Base-by-base conservation (phyloP, 2,329 filamentous ascomycete genomes). In the Cadophora gregata region DNA sequence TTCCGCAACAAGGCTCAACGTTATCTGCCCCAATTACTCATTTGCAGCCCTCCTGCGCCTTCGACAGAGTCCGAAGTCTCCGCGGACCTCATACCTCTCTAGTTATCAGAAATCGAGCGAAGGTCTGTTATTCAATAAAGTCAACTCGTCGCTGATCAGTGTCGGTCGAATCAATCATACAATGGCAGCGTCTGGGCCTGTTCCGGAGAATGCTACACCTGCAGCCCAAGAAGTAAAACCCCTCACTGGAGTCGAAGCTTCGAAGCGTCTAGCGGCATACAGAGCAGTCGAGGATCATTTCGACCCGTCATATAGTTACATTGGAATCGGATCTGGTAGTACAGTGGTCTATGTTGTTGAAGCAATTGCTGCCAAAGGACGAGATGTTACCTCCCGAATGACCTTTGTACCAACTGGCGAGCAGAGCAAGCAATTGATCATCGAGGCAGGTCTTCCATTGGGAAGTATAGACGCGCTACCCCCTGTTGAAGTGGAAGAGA, bases 331-430 rank as follows among this genome's bases (percentile, higher is more conserved):
- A 70, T 93, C 90, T 66, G 91, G 91, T 67, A 91, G 90, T 74
- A 93, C 91, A 24, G 93, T 96, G 70, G 88, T 93, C 75, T 93
- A 95, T 79, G 92, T 95, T 59, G 92, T 96, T 67, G 90, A 94
- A 72, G 91, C 92, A 64, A 95, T 96, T 79, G 85, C 85, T 45
- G 84, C 84, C 63, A 85, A 89, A 62, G 85, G 86, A 4, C 77
- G 80, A 9, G 78, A 79, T 1, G 82, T 86, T 65, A 87, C 86
- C 59, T 79, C 81, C 38, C 77, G 81, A 71, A 97, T 97, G 83
- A 89, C 87, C 76, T 99, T 97, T 80, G 76, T 78, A 24, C 95
- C 96, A 7, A 99, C 96, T n/a, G 70, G 70, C 86, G 69, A 73
- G 62, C 93, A 97, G 78, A 96, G 91, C 51, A 93, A 93, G 72